phyloP scores from a whole-genome alignment of 495 filamentous ascomycete species.

The Podospora bellae-mahoneyi region DNA sequence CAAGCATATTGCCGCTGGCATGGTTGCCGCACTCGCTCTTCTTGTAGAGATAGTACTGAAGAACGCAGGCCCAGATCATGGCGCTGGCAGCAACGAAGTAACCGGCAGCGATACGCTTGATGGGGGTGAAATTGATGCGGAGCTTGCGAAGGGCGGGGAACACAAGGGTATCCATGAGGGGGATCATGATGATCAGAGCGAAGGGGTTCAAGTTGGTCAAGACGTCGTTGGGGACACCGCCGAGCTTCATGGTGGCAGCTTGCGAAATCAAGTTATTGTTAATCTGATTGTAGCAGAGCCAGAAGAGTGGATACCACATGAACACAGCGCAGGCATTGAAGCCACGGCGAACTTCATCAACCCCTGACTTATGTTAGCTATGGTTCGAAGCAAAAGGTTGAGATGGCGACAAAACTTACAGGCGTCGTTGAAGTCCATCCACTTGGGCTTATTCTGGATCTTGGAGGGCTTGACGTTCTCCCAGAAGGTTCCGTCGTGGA shows the following conservation, averaged over 20 bases:
- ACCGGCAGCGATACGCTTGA: slow-evolving; percentile 69
- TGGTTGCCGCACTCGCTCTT: slow-evolving; percentile 54
- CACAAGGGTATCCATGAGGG: slow-evolving; percentile 64
- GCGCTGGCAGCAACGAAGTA: slow-evolving; percentile 58
- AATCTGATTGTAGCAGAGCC: slow-evolving; percentile 22
- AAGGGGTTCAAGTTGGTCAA: slow-evolving; percentile 76
- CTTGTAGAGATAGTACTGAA: slow-evolving; percentile 70
- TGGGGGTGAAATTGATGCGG: slow-evolving; percentile 64
- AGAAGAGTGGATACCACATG: slow-evolving; percentile 47
- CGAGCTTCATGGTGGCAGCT: slow-evolving; percentile 66
- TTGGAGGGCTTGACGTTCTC: slow-evolving; percentile 62
- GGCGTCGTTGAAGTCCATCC: slow-evolving; percentile 73
- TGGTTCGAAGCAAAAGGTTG: background rate
- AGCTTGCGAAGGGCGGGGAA: slow-evolving; percentile 64
- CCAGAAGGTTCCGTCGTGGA: slow-evolving; percentile 59
- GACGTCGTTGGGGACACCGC: slow-evolving; percentile 74
- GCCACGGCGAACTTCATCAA: slow-evolving; percentile 48
- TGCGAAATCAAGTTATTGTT: slow-evolving; percentile 73
- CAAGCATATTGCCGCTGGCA: slow-evolving; percentile 34
- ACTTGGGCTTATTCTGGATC: slow-evolving; percentile 47
- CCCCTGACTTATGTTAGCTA: slow-evolving; percentile 16
- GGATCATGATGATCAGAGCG: slow-evolving; percentile 74
- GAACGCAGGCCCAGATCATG: slow-evolving; percentile 64
- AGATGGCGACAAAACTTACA: slow-evolving; percentile 31
- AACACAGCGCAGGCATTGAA: slow-evolving; percentile 68